phyloP scores from a whole-genome alignment of 495 filamentous ascomycete genomes.

The Tuber microsphaerosporum region DNA sequence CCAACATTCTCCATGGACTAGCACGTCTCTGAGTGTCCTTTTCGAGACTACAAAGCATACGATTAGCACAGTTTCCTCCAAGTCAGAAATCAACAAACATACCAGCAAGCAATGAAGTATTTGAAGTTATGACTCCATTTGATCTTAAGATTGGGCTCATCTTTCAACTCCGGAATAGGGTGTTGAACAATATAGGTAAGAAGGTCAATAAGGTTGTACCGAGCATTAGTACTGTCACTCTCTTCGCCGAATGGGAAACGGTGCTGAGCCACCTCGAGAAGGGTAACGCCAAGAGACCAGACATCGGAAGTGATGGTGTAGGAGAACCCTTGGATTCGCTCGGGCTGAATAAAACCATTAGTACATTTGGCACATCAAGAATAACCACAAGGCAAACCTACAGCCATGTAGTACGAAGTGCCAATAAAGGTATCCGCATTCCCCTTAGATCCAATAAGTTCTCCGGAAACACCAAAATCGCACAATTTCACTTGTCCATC shows the following conservation, averaged over 20 bases:
- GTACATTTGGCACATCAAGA: slow-evolving; percentile 7
- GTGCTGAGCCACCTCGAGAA: slow-evolving; percentile 95
- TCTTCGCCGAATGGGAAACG: slow-evolving; percentile 97
- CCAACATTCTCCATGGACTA: slow-evolving; percentile 96
- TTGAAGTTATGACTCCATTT: slow-evolving; percentile 95
- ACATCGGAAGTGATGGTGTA: slow-evolving; percentile 99
- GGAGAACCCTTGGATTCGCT: slow-evolving; percentile 91
- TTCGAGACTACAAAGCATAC: slow-evolving; percentile 61
- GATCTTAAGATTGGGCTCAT: slow-evolving; percentile 73
- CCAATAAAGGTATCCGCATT: slow-evolving; percentile 99
- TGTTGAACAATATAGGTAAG: slow-evolving; percentile 95
- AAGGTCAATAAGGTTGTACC: slow-evolving; percentile 85
- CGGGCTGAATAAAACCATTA: slow-evolving; percentile 49
- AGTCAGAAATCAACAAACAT: slow-evolving; percentile 45
- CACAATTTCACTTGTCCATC: slow-evolving; percentile 93
- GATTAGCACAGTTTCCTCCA: slow-evolving; percentile 16
- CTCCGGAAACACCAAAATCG: slow-evolving; percentile 94
- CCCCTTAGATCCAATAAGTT: slow-evolving; percentile 88
- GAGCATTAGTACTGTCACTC: slow-evolving; percentile 57
- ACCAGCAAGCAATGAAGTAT: slow-evolving; percentile 99
- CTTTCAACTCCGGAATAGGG: slow-evolving; percentile 90
- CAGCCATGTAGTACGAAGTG: slow-evolving; percentile 97
- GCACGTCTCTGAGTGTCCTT: slow-evolving; percentile 83
- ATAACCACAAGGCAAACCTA: slow-evolving; percentile 23
- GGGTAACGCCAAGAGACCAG: slow-evolving; percentile 91